phyloP scores from a whole-genome alignment of 257 asterid species.

The Paulownia fortunei region DNA sequence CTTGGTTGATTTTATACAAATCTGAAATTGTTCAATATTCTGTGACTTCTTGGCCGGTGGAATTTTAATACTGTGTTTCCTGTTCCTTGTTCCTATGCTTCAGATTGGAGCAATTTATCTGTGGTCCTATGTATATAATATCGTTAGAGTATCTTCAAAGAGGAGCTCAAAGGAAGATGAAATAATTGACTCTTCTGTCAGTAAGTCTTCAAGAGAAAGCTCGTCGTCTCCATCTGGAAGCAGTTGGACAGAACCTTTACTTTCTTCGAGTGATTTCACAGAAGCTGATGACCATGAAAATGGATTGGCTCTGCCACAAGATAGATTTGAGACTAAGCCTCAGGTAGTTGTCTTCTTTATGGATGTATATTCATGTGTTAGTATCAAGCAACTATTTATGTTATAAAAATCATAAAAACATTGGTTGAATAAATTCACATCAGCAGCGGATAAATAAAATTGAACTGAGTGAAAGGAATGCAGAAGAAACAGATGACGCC shows the following conservation, averaged over 20 bases:
- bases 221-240: slow-evolving; percentile 38
- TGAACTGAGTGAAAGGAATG: too few relatives aligned
- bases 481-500: too few relatives aligned
- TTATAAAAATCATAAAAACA: neutral
- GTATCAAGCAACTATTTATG: neutral
- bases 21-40: neutral
- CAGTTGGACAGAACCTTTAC: slow-evolving; percentile 59
- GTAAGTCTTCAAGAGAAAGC: slow-evolving; percentile 44
- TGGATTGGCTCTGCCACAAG: slow-evolving; percentile 45
- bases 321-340: slow-evolving; percentile 40
- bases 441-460: neutral
- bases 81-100: slow-evolving; percentile 23
- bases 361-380: neutral
- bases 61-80: slow-evolving; percentile 10
- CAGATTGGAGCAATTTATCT: slow-evolving; percentile 84
- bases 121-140: slow-evolving; percentile 88
- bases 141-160: slow-evolving; percentile 66
- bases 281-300: slow-evolving; percentile 43
- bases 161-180: slow-evolving; percentile 60
- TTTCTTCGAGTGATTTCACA: slow-evolving; percentile 44
- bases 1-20: neutral
- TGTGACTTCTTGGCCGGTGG: neutral
- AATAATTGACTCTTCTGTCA: slow-evolving; percentile 48
- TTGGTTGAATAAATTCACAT: neutral
- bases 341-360: slow-evolving; percentile 46